A percentile compares a stretch with the other conserved stretches of the same genome.
These are phyloP conservation scores for Barnettozyma siamensis DNA, from an alignment of 805 yeast species.

Conservation along the genomic window DNA sequence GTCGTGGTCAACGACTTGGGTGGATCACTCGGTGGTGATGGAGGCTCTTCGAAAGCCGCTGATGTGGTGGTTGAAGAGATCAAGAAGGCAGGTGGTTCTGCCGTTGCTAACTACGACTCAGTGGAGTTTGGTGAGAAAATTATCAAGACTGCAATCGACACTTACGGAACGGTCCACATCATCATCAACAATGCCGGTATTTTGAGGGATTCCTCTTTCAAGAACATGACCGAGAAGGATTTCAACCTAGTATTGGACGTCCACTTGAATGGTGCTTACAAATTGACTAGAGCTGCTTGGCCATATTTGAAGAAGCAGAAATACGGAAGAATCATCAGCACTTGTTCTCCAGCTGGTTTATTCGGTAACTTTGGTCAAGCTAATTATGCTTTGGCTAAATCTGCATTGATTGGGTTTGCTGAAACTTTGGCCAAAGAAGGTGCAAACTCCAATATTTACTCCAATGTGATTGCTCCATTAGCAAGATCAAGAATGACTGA, in stretches of 20 bases:
- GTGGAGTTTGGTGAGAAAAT: conserved; percentile 82
- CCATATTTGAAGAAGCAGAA: conserved; percentile 77
- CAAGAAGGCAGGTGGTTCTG: conserved; percentile 66
- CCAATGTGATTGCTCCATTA: conserved; percentile 87
- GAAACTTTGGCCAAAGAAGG: conserved; percentile 97
- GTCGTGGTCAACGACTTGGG: conserved; percentile 95
- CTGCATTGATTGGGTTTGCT: conserved; percentile 84
- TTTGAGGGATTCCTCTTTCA: conserved; percentile 79
- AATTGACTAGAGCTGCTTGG: conserved; percentile 88
- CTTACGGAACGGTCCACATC: conserved; percentile 84
- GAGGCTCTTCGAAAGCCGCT: conserved; percentile 71
- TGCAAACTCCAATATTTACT: conserved; percentile 69
- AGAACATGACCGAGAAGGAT: conserved; percentile 77
- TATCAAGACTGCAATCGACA: conserved; percentile 76
- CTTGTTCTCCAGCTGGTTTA: conserved; percentile 96
- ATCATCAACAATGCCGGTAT: conserved; percentile 95
- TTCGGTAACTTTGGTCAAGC: conserved; percentile 97
- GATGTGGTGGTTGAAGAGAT: conserved; percentile 88
- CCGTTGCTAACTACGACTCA: conserved; percentile 92
- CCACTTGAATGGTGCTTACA: conserved; percentile 85
- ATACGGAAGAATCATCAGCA: conserved; percentile 85
- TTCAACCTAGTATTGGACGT: conserved; percentile 78
- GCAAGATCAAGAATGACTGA: conserved; percentile 98
- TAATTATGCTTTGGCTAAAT: conserved; percentile 90
- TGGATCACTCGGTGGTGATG: conserved; percentile 71